A percentile compares a stretch with the other conserved stretches of the same genome.
These are phyloP conservation scores for Coffea humblotiana DNA, from an alignment of 305 asterid genomes.

Conservation along the genomic window DNA sequence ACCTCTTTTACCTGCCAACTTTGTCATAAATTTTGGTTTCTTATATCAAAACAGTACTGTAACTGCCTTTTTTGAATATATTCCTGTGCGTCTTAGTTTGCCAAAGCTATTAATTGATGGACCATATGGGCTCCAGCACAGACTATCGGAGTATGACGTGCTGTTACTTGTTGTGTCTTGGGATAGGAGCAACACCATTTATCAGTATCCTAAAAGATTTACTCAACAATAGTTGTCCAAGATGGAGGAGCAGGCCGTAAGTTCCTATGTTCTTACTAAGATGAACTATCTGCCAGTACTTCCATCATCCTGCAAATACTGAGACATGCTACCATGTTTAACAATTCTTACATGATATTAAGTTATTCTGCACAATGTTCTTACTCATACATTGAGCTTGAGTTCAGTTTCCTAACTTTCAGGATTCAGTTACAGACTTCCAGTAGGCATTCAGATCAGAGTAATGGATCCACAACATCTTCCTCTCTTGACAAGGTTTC, in stretches of 20 bases:
- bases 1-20: neutral
- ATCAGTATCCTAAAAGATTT: constrained; percentile 62
- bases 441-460: constrained; percentile 64
- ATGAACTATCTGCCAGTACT: neutral
- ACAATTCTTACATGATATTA: no score
- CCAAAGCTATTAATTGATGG: constrained; percentile 62
- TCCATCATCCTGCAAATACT: neutral
- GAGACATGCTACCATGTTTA: neutral
- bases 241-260: constrained; percentile 50
- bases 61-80: neutral
- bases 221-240: constrained; percentile 46
- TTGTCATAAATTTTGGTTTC: no score
- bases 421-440: constrained; percentile 71
- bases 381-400: neutral
- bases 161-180: constrained; percentile 59
- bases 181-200: constrained; percentile 69
- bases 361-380: neutral
- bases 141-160: constrained; percentile 52
- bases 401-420: constrained; percentile 23
- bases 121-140: constrained; percentile 73
- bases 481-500: constrained; percentile 47
- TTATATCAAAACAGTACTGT: no score
- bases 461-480: constrained; percentile 44
- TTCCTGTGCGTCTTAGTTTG: constrained; percentile 33
- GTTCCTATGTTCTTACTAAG: constrained; percentile 10